Evolutionary conservation across 169 alveolate species (phyloP).

Genomic region (Eimeria sp.): DNA sequence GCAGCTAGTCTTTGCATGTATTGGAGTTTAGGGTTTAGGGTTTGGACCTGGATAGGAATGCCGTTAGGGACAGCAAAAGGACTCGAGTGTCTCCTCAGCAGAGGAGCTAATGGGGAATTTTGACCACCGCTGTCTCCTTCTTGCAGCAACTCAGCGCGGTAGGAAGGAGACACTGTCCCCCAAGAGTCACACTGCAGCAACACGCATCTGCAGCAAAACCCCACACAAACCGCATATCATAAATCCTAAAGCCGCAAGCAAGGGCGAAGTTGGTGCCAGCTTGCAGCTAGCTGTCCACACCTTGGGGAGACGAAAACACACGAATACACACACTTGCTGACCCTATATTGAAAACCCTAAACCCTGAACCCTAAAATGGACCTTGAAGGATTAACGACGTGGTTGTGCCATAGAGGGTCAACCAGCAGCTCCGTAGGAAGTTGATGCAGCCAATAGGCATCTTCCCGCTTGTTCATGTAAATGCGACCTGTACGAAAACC

Average conservation of each 20-base stretch:
- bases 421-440: constrained; percentile 91
- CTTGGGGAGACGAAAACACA: too few species aligned
- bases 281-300: too few species aligned
- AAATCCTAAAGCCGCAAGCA: not conserved
- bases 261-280: too few species aligned
- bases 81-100: constrained; percentile 87
- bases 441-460: constrained; percentile 89
- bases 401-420: constrained; percentile 92
- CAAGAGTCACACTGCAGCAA: constrained; percentile 93
- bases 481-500: constrained; percentile 56
- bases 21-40: not conserved
- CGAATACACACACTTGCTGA: too few species aligned
- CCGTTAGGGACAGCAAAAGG: constrained; percentile 97
- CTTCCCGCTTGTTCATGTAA: constrained; percentile 81
- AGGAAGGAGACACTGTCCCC: constrained; percentile 96
- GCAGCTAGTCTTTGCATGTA: not conserved
- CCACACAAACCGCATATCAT: not conserved
- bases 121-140: constrained; percentile 25
- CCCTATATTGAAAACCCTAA: not conserved
- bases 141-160: constrained; percentile 90
- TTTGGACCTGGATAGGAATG: constrained; percentile 88
- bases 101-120: constrained; percentile 90
- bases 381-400: constrained; percentile 93
- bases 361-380: not conserved
- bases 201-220: constrained; percentile 90